Base-by-base conservation (phyloP, 108 stramenopile genomes). In the Pseudonitzschia multistriata region DNA sequence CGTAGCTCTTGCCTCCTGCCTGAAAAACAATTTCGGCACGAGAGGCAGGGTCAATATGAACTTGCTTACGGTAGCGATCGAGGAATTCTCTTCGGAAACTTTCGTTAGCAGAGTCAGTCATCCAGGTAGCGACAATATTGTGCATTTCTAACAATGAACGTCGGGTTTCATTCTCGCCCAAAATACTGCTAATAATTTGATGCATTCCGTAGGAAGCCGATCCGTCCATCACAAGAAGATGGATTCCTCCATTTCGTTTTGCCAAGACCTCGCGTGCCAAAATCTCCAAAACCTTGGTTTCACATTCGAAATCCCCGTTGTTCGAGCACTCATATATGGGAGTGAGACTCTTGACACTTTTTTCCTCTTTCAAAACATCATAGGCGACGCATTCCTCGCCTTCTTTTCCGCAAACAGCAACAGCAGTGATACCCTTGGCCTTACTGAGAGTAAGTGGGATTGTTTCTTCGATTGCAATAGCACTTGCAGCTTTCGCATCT, bases 151-250 rank as follows among this genome's bases (percentile, higher is more conserved):
- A 28, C 33, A 68, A 21, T 22, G 33, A 5, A 22, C 30, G n/a
- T 1, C 67, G 66, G 52, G 42, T 62, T 21, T 34, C 28, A 29
- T 17, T n/a, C 24, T 29, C 27, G 47, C 37, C 33, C 57, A 77
- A 57, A 67, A 84, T 53, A 19, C 67, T 72, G 33, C 50, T 39
- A 14, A 80, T 47, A 35, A 84, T 69, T 62, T 74, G 79, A 17
- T 49, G 67, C 48, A 78, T 70, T 27, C 37, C 53, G 2, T 14
- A 62, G 30, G 79, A 60, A 7, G 77, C 77, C n/a, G 48, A 37
- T 5, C 14, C 30, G 67, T 84, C 83, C 27, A 84, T 40, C 1
- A 84, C 53, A 28, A 84, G 31, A n/a, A 73, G 48, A 30, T 77
- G 39, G 49, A 80, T 56, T 22, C 64, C 19, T n/a, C 33, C 22